Percentiles rank a stretch among this genome's conserved stretches.
Evolutionary conservation across 2,329 filamentous ascomycete genomes (phyloP).

Genomic region (Pseudocercospora vitis): DNA sequence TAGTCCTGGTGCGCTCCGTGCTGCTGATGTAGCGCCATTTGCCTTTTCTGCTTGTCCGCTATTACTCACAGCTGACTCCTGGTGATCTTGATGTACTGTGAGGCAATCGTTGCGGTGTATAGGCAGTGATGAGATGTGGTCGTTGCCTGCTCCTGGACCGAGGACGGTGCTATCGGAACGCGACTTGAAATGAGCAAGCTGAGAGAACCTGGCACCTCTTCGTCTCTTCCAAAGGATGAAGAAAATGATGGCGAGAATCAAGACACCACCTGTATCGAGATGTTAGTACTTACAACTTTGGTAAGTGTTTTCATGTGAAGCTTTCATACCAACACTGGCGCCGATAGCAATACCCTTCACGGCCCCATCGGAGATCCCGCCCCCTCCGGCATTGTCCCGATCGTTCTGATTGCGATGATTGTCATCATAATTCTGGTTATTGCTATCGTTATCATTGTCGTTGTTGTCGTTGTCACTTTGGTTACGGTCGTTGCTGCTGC

Average conservation of each 20-base stretch:
- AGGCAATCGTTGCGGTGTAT: constrained; percentile 31
- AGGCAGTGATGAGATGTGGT: constrained; percentile 24
- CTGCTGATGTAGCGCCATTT: too few relatives aligned
- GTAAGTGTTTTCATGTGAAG: neutral
- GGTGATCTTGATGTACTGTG: constrained; percentile 29
- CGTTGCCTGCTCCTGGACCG: constrained; percentile 8
- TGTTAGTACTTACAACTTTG: constrained; percentile 6
- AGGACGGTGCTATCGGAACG: constrained; percentile 24
- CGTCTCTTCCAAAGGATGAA: constrained; percentile 28
- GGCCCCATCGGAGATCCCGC: constrained; percentile 15
- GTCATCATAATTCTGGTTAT: neutral
- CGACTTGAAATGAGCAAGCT: constrained; percentile 29
- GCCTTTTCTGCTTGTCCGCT: neutral
- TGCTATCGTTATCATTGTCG: neutral
- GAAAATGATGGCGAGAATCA: constrained; percentile 26
- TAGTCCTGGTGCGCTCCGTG: too few relatives aligned
- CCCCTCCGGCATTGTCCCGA: neutral
- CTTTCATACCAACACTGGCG: constrained; percentile 27
- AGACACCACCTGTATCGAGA: constrained; percentile 20
- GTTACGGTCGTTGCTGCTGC: constrained; percentile 5
- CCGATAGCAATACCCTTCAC: constrained; percentile 28
- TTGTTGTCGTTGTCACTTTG: constrained; percentile 4
- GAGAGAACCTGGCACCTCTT: constrained; percentile 28
- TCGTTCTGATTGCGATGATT: constrained; percentile 1
- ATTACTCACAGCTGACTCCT: constrained; percentile 14